Evolutionary conservation across 2,329 filamentous ascomycete genomes (phyloP).

Genomic region (Bertia moriformis): DNA sequence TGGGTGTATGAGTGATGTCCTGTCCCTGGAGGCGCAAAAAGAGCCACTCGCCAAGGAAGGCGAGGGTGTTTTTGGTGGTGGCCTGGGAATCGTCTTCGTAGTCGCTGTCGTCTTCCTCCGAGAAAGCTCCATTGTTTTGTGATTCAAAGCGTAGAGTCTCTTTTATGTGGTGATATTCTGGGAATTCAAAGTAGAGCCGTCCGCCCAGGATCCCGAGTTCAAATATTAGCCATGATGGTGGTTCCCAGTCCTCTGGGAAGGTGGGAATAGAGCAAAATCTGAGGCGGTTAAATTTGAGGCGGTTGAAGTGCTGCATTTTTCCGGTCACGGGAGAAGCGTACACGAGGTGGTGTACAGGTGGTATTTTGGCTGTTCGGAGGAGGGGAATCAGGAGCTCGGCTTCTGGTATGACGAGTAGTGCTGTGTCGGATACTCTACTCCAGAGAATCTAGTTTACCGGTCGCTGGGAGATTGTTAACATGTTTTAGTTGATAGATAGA

Average conservation of each 20-base stretch:
- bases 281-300: conserved; percentile 20
- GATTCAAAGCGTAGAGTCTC: background rate
- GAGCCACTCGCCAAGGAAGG: conserved; percentile 25
- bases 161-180: conserved; percentile 12
- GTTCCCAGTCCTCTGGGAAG: no score
- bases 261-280: no score
- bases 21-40: conserved; percentile 23
- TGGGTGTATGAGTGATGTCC: conserved; percentile 26
- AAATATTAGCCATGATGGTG: conserved; percentile 27
- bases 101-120: conserved; percentile 1
- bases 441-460: conserved; percentile 31
- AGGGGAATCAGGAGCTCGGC: conserved; percentile 25
- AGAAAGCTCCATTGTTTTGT: no score
- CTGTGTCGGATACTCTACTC: no score
- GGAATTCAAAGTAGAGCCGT: conserved; percentile 27
- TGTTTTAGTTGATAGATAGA: no score
- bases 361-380: no score
- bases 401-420: no score
- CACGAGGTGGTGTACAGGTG: conserved; percentile 26
- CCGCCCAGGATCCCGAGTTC: conserved; percentile 33
- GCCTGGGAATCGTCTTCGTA: background rate
- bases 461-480: no score
- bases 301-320: conserved; percentile 32
- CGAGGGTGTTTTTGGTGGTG: conserved; percentile 8
- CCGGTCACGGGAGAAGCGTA: conserved; percentile 32